These are phyloP conservation scores for Wickerhamomyces chaumierensis DNA, from an alignment of 805 yeast genomes.

Conservation along the genomic window DNA sequence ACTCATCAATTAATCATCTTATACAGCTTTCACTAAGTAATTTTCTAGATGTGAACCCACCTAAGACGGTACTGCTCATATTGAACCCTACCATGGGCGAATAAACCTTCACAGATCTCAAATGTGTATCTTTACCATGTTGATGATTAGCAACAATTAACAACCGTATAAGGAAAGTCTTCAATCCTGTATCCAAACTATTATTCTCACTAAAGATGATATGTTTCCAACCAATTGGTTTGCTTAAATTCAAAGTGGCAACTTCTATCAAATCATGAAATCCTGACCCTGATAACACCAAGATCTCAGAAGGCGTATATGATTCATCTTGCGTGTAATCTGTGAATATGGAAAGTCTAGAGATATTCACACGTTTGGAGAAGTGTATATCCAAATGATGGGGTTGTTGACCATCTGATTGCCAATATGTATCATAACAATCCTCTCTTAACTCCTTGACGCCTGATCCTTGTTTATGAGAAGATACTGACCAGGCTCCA, in stretches of 20 bases:
- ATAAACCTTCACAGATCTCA: constrained; percentile 61
- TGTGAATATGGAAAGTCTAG: constrained; percentile 58
- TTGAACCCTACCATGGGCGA: constrained; percentile 25
- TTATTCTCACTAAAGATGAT: constrained; percentile 31
- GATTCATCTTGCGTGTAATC: constrained; percentile 75
- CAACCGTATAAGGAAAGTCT: constrained; percentile 56
- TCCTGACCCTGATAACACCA: constrained; percentile 65
- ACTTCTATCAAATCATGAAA: constrained; percentile 69
- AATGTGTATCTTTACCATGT: constrained; percentile 91
- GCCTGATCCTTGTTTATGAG: constrained; percentile 63
- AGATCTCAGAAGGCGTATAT: constrained; percentile 73
- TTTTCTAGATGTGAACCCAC: constrained; percentile 16
- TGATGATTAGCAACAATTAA: constrained; percentile 73
- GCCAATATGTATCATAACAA: constrained; percentile 75
- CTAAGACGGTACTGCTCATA: constrained; percentile 13
- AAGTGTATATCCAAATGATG: constrained; percentile 75
- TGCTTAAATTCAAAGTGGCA: constrained; percentile 40
- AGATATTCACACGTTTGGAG: constrained; percentile 60
- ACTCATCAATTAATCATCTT: no score
- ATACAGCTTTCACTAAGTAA: constrained; percentile 14
- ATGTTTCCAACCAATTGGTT: constrained; percentile 74
- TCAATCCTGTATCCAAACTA: constrained; percentile 37
- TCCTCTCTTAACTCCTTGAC: constrained; percentile 64
- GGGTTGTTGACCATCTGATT: constrained; percentile 87
- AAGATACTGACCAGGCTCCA: constrained; percentile 80